Evolutionary conservation across 148 eudicot species (phyloP), one percentile per base, ranked within the genome.

Genomic region (Camellia sinensis): DNA sequence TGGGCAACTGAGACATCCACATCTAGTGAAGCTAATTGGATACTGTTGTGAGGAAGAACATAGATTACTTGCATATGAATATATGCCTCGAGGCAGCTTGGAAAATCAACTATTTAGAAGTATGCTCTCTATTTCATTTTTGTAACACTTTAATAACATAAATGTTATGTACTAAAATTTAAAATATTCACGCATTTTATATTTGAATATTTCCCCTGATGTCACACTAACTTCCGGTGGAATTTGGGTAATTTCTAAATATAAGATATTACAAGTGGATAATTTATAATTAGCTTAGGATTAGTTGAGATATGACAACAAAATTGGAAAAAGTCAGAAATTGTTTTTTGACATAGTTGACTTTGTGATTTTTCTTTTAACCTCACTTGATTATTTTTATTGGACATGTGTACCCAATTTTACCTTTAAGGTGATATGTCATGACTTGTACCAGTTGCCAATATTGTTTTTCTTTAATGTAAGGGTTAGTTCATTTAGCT

Each of bases 11-110:
- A 91, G 95, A 61, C 91, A 91, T 79, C 64, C 89, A 1, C 87
- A 91, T 84, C 78, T 91, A 43, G 95, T 91, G 80, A 90, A 90
- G 84, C 67, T 91, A 81, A 88, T 91, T 22, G 95, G 95, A 18
- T 91, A 91, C 19, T 91, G 95, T 57, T 91, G 95, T 13, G 95
- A 91, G 80, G 95, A 88, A 61, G 90, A 89, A 80, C 91, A 91
- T 44, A 80, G 95, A 71, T 86, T 91, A 8, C 77, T 91, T 57
- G 91, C 87, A 0, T 91, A 91, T 48, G 95, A 91, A 76, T 89
- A 91, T 74, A 88, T 91, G 95, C 89, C 95, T 0, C 82, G 95
- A 43, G 95, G 95, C 18, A 91, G 91, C 84, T 84, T 91, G 52
- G 95, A 90, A 67, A 90, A 91, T 83, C 95, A 91, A 68, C 90